Conservation (phyloP, 495 filamentous ascomycete species). For the Daldinia vernicosa region DNA sequence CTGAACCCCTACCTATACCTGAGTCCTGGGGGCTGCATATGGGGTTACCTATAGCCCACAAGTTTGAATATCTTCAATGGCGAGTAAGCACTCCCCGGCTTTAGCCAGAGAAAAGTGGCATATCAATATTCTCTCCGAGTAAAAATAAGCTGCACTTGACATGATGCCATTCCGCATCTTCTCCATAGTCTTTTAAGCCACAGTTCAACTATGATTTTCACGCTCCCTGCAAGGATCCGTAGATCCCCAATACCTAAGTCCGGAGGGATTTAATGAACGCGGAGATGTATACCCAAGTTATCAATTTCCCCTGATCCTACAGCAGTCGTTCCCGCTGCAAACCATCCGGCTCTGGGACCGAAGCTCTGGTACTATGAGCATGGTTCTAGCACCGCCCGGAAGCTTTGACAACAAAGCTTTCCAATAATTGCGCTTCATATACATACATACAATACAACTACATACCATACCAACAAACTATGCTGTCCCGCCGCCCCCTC, state of each 20-base stretch:
- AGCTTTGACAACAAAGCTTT: not conserved
- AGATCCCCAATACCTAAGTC: not conserved
- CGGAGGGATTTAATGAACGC: not conserved
- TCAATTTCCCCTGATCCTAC: not conserved
- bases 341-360: slow-evolving; percentile 3
- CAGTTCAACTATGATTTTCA: not conserved
- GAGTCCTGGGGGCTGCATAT: not conserved
- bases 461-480: not conserved
- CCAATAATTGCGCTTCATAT: too few species aligned
- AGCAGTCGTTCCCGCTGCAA: not conserved
- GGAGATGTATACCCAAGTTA: not conserved
- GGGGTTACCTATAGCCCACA: not conserved
- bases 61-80: not conserved
- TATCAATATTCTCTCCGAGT: too few species aligned
- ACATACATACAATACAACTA: too few species aligned
- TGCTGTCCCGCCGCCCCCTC: slow-evolving; percentile 9
- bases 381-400: not conserved
- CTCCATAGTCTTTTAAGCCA: not conserved
- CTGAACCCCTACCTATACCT: slow-evolving; percentile 3
- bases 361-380: slow-evolving; percentile 1
- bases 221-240: not conserved
- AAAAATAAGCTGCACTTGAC: too few species aligned
- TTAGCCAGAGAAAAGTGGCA: too few species aligned
- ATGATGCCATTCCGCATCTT: not conserved
- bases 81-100: not conserved